Evolutionary conservation across 2,329 filamentous ascomycete species (phyloP).

Genomic region (Claviceps humidiphila): DNA sequence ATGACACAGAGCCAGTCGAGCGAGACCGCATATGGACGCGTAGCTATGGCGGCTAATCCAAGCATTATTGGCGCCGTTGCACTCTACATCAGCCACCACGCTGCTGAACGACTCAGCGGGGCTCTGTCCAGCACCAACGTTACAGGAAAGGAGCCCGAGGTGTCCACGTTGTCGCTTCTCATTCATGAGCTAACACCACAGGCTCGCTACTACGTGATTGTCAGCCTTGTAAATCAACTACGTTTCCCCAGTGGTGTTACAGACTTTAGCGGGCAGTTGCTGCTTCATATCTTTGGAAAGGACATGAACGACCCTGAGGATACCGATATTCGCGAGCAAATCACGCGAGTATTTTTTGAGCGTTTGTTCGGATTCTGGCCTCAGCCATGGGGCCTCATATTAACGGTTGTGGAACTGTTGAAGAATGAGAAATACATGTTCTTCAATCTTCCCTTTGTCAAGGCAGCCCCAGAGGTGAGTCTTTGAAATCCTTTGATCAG

Average conservation of each 20-base stretch:
- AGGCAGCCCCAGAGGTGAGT: constrained; percentile 71
- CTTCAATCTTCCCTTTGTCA: constrained; percentile 87
- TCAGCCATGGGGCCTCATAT: constrained; percentile 89
- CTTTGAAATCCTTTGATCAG: neutral
- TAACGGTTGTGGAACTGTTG: constrained; percentile 75
- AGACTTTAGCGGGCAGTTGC: constrained; percentile 77
- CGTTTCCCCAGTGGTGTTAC: constrained; percentile 83
- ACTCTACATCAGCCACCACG: constrained; percentile 66
- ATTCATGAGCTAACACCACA: constrained; percentile 63
- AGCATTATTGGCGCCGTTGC: constrained; percentile 68
- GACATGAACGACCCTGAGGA: constrained; percentile 64
- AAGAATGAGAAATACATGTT: constrained; percentile 87
- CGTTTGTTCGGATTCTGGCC: constrained; percentile 78
- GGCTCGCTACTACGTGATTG: constrained; percentile 71
- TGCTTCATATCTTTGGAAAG: constrained; percentile 73
- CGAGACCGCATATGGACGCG: constrained; percentile 51
- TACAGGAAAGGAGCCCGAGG: constrained; percentile 35
- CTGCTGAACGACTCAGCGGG: constrained; percentile 45
- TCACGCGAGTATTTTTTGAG: constrained; percentile 79
- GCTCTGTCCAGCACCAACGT: constrained; percentile 44
- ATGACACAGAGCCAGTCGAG: constrained; percentile 47
- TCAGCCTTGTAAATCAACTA: constrained; percentile 80
- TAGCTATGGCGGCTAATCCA: constrained; percentile 55
- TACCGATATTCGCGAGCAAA: constrained; percentile 74
- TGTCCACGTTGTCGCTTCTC: constrained; percentile 61